These are phyloP conservation scores for Citrus trifoliata DNA, from an alignment of 345 rosid species.

Conservation along the genomic window DNA sequence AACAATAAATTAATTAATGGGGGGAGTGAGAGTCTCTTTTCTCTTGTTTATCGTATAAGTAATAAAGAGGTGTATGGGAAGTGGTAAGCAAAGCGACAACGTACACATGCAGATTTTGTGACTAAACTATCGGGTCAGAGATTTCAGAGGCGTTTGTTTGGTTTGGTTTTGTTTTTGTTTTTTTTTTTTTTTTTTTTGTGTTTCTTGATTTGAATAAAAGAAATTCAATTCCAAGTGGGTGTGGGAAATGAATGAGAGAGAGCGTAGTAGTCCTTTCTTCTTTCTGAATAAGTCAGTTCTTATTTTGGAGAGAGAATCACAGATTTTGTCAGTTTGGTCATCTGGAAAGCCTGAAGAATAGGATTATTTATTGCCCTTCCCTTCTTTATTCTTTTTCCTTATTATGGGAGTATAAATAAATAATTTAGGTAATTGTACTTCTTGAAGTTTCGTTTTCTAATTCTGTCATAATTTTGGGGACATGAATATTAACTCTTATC, in stretches of 20 bases:
- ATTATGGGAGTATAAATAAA: neutral
- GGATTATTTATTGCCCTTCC: constrained; percentile 15
- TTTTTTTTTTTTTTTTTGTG: neutral
- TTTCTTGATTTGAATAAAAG: neutral
- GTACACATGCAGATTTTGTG: constrained; percentile 92
- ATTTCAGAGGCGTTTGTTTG: constrained; percentile 45
- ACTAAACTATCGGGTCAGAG: constrained; percentile 90
- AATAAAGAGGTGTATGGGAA: constrained; percentile 16
- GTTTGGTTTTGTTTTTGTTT: neutral
- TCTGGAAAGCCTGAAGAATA: constrained; percentile 60
- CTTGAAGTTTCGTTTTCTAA: neutral
- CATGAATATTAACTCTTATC: neutral
- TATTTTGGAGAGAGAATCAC: neutral
- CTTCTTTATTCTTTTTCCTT: neutral
- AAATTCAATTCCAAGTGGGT: constrained; percentile 36
- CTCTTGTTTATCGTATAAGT: neutral
- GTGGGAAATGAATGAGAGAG: neutral
- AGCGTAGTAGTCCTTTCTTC: constrained; percentile 6
- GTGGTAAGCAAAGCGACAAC: constrained; percentile 46
- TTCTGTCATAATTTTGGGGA: neutral
- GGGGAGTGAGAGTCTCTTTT: neutral
- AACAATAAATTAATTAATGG: neutral
- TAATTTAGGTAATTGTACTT: too few species aligned
- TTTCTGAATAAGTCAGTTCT: constrained; percentile 48
- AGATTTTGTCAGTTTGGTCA: constrained; percentile 50